Percentiles rank a stretch among this genome's conserved stretches.
Evolutionary conservation across 2,329 filamentous ascomycete species (phyloP).

Genomic region (Magnaporthales sp.): DNA sequence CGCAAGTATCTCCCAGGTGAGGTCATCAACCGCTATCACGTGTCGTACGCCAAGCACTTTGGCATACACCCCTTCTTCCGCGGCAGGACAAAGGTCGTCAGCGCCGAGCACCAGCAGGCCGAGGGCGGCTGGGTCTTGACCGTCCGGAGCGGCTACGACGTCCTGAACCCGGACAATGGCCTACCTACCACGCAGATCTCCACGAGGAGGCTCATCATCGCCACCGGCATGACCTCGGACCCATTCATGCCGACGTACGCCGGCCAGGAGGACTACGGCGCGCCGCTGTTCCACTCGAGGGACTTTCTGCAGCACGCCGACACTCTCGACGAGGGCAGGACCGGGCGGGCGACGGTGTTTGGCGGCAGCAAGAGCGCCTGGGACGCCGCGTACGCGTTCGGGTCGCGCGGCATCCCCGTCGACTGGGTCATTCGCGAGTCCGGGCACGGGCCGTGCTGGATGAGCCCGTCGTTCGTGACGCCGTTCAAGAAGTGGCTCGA

Average conservation of each 20-base stretch:
- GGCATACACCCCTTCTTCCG: slow-evolving; percentile 30
- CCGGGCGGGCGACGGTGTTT: slow-evolving; percentile 38
- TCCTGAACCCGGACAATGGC: slow-evolving; percentile 7
- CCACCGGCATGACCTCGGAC: slow-evolving; percentile 46
- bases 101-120: slow-evolving; percentile 30
- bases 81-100: slow-evolving; percentile 27
- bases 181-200: slow-evolving; percentile 18
- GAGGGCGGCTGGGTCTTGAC: slow-evolving; percentile 36
- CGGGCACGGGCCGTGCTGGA: slow-evolving; percentile 50
- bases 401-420: slow-evolving; percentile 42
- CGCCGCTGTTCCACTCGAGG: slow-evolving; percentile 39
- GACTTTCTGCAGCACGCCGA: slow-evolving; percentile 32
- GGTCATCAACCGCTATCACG: slow-evolving; percentile 38
- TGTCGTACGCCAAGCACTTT: slow-evolving; percentile 33
- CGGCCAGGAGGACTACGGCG: slow-evolving; percentile 35
- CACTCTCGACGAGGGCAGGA: slow-evolving; percentile 30
- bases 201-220: slow-evolving; percentile 40
- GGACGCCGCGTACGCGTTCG: slow-evolving; percentile 56
- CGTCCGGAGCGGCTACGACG: slow-evolving; percentile 12
- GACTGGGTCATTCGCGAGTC: slow-evolving; percentile 49
- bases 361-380: slow-evolving; percentile 58
- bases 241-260: slow-evolving; percentile 36
- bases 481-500: slow-evolving; percentile 61
- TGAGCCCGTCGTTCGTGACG: slow-evolving; percentile 53
- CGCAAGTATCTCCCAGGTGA: slow-evolving; percentile 38